Evolutionary conservation across 1,139 yeast species (phyloP).

Genomic region (Trichomonascaceae sp.): DNA sequence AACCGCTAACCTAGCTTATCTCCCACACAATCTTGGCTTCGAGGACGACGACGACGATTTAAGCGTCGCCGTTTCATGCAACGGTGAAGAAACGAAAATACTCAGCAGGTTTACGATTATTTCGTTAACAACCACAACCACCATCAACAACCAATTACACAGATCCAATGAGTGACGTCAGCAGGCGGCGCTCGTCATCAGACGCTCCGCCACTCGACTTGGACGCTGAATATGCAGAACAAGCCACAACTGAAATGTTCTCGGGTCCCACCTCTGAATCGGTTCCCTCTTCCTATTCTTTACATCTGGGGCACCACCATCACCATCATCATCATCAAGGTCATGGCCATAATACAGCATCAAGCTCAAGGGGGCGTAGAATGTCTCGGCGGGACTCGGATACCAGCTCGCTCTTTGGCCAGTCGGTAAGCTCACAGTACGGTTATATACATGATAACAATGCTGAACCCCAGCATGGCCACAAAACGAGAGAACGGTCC

Average conservation of each 20-base stretch:
- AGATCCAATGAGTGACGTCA: no score
- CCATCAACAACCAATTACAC: no score
- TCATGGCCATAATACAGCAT: conserved; percentile 14
- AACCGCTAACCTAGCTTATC: no score
- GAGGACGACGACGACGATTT: no score
- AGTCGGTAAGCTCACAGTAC: background rate
- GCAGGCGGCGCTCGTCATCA: no score
- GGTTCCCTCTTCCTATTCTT: conserved; percentile 80
- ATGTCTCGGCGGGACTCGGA: background rate
- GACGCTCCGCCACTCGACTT: no score
- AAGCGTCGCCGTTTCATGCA: no score
- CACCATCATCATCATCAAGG: conserved; percentile 28
- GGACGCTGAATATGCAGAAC: conserved; percentile 18
- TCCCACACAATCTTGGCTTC: no score
- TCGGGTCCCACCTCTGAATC: conserved; percentile 86
- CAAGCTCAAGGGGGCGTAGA: background rate
- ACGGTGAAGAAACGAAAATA: no score
- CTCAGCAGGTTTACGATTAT: no score
- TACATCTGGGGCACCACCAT: conserved; percentile 74
- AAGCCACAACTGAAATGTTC: conserved; percentile 50
- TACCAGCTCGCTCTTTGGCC: background rate
- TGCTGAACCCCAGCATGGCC: background rate
- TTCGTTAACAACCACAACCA: no score
- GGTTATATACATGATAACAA: no score
- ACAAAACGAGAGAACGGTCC: conserved; percentile 9